Evolutionary conservation across 169 alveolate genomes (phyloP), one percentile per base, ranked within the genome.

Genomic region (Plasmodium gaboni): DNA sequence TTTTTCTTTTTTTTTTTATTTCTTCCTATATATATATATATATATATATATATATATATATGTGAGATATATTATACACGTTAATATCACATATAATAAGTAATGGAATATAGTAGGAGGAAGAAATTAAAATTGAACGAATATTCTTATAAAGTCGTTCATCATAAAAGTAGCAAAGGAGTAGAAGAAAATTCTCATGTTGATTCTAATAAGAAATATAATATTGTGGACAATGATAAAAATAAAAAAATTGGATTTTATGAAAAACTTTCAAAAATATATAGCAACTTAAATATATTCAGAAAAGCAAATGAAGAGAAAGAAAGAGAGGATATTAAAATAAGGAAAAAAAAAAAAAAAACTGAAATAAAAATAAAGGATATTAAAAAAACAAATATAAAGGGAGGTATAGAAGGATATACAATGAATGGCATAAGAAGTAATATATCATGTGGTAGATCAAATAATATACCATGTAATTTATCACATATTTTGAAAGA

Each of bases 261-360:
- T 63, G 61, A 68, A 13, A 83, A 83, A 68, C 67, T 83, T 38
- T 67, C 24, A 38, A 57, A 46, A n/a, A 17, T 83, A 83, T 83
- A 59, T 46, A 17, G 17, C 15, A 8, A 38, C 12, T 68, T 53
- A 13, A 83, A 83, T 22, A 9, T 42, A 46, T 32, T 32, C 22
- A 69, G 32, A 46, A 61, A 72, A 68, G 9, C 59, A 55, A 44
- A 69, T n/a, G 67, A 55, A 17, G 19, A 51, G 44, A 38, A 22
- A 28, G 26, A 53, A 9, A 50, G 1, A 32, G 44, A 5, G 44
- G 0, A 32, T 32, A 32, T 32, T 32, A 8, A 32, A 32, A 32
- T 5, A 5, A 32, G 44, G 17, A 51, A 28, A 63, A 55, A 38
- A 57, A 73, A 4, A 46, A 70, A 61, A 24, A 6, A n/a, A 61